Percentiles rank a stretch among this genome's conserved stretches.
Conservation (phyloP, 495 filamentous ascomycete genomes). For the Podospora anserina region DNA sequence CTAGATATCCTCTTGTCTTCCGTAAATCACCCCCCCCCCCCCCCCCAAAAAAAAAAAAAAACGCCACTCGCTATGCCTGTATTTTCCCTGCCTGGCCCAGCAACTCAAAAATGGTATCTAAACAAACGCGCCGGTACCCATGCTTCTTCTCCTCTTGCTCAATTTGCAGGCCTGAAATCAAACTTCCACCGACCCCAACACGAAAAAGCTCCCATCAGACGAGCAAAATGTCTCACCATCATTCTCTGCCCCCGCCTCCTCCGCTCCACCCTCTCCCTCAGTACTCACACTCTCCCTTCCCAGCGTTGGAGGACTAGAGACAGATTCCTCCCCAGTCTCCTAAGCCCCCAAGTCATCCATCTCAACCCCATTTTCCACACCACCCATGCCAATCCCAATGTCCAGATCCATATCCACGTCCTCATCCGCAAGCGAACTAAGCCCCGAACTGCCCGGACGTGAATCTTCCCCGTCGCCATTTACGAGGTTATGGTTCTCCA, state of each 20-base stretch:
- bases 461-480: conserved; percentile 33
- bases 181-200: not conserved
- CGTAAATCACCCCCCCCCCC: not conserved
- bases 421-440: conserved; percentile 43
- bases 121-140: not conserved
- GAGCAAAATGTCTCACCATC: not conserved
- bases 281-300: not conserved
- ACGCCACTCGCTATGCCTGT: not conserved
- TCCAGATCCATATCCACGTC: not conserved
- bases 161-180: not conserved
- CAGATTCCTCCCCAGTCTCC: not conserved
- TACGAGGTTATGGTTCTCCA: conserved; percentile 1
- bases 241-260: not conserved
- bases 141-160: not conserved
- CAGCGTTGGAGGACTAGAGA: not conserved
- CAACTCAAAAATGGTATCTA: not conserved
- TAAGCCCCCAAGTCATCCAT: not conserved
- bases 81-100: not conserved
- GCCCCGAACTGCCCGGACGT: conserved; percentile 47
- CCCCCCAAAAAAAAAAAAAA: not conserved
- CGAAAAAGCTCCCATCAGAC: not conserved
- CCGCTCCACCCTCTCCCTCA: not conserved
- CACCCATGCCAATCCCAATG: not conserved
- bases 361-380: not conserved
- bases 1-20: not conserved